These are phyloP conservation scores for Plasmodium gonderi DNA, from an alignment of 169 alveolate genomes.

Conservation along the genomic window DNA sequence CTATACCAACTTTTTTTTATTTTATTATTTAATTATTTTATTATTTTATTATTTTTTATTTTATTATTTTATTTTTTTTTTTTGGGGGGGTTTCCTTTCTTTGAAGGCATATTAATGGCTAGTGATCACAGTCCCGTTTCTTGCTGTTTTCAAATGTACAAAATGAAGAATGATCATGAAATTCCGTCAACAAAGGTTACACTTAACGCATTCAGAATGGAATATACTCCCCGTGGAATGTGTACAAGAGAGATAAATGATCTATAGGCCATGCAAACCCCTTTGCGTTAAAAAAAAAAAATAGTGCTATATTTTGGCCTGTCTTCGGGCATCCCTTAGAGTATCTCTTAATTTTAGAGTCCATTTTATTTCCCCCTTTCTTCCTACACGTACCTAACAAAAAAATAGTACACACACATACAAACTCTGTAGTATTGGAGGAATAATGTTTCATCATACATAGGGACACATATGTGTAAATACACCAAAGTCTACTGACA, in stretches of 20 bases:
- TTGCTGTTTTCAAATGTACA: constrained; percentile 79
- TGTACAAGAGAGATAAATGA: not conserved
- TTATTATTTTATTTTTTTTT: not conserved
- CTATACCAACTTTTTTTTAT: not conserved
- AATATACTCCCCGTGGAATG: not conserved
- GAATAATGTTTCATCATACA: too few relatives aligned
- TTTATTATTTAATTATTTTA: too few relatives aligned
- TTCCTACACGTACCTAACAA: not conserved
- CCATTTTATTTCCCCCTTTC: not conserved
- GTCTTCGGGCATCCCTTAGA: not conserved
- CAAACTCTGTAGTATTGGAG: too few relatives aligned
- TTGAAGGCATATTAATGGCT: constrained; percentile 76
- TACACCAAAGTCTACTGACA: too few relatives aligned
- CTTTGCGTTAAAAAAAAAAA: too few relatives aligned
- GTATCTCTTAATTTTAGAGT: not conserved
- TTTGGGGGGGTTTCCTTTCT: not conserved
- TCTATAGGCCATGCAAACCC: too few relatives aligned
- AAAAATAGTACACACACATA: too few relatives aligned
- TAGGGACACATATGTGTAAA: too few relatives aligned
- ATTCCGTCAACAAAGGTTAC: constrained; percentile 62
- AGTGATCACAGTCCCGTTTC: constrained; percentile 86
- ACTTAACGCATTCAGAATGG: not conserved
- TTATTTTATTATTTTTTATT: too few relatives aligned
- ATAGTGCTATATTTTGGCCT: too few relatives aligned
- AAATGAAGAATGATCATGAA: constrained; percentile 62